Conservation (phyloP, 2,329 filamentous ascomycete genomes). For the Phaeosphaeriaceae sp. region DNA sequence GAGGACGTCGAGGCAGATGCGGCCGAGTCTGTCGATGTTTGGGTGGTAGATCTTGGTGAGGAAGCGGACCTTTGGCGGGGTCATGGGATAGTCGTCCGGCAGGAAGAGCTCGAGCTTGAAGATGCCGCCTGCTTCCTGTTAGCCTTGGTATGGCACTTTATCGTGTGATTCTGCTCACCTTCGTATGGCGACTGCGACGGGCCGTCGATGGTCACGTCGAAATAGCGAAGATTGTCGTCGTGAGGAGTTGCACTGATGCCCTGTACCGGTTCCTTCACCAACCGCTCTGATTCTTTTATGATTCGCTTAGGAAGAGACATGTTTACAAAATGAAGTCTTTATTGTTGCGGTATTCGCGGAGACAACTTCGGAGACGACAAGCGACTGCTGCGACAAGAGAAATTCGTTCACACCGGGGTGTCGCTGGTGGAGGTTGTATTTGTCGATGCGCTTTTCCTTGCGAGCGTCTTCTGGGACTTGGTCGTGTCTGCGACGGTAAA, state of each 20-base stretch:
- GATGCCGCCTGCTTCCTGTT: conserved; percentile 68
- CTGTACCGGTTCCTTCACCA: conserved; percentile 95
- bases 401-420: conserved; percentile 4
- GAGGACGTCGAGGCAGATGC: conserved; percentile 95
- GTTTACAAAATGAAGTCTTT: too few species aligned
- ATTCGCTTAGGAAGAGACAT: conserved; percentile 88
- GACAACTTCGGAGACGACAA: conserved; percentile 56
- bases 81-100: conserved; percentile 99
- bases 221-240: conserved; percentile 96
- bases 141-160: conserved; percentile 6
- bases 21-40: conserved; percentile 96
- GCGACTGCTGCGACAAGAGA: conserved; percentile 9
- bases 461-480: conserved; percentile 2
- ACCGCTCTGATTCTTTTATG: conserved; percentile 96
- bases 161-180: conserved; percentile 62
- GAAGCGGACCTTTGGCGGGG: conserved; percentile 96
- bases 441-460: conserved; percentile 4
- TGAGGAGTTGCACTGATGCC: conserved; percentile 96
- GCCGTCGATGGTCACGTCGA: conserved; percentile 95
- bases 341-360: too few species aligned
- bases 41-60: conserved; percentile 99
- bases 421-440: not conserved
- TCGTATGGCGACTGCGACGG: conserved; percentile 94
- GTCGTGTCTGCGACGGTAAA: conserved; percentile 8
- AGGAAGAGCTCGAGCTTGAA: conserved; percentile 98